Conservation (phyloP, 23 red algal genomes). For the Gracilaria gracilis region DNA sequence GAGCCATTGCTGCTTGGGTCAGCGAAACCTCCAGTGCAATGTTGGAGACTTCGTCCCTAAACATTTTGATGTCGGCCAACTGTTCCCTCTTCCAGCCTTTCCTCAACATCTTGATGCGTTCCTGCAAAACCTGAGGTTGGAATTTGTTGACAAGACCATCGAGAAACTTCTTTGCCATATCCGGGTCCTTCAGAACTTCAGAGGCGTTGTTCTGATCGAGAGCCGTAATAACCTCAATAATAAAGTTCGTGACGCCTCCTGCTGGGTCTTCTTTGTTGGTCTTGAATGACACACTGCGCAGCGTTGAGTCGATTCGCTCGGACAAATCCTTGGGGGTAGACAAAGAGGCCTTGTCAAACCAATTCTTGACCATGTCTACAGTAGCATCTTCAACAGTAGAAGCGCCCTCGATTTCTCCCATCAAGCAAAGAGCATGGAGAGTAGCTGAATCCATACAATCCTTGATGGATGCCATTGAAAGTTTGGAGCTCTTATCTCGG, state of each 20-base stretch:
- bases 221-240: neutral
- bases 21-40: neutral
- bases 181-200: neutral
- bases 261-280: no score
- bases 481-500: neutral
- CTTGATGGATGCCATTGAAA: neutral
- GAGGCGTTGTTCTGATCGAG: neutral
- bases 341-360: neutral
- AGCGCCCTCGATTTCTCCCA: slow-evolving; percentile 11
- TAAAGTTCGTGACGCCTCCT: no score
- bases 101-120: slow-evolving; percentile 5
- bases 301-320: neutral
- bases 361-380: neutral
- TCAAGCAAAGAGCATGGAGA: slow-evolving; percentile 6
- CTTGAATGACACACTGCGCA: neutral
- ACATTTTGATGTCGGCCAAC: neutral
- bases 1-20: neutral
- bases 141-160: slow-evolving; percentile 20
- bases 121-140: neutral
- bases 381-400: slow-evolving; percentile 21
- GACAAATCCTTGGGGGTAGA: neutral
- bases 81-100: neutral
- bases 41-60: neutral
- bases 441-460: neutral
- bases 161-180: neutral